Evolutionary conservation across 345 rosid genomes (phyloP).

Genomic region (Geranium rotundifolium): DNA sequence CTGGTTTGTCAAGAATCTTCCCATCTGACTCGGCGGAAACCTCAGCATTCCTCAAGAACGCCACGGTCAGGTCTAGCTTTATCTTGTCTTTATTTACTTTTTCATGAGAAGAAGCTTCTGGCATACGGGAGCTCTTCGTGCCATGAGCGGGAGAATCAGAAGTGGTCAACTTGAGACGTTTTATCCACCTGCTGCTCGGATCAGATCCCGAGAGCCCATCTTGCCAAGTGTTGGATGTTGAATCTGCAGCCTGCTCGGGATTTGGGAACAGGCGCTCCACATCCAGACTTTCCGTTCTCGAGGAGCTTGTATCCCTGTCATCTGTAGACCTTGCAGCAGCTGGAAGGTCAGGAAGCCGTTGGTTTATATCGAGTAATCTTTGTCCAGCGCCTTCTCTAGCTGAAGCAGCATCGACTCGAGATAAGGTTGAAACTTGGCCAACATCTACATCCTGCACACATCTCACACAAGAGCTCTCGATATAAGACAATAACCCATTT

Average conservation of each 20-base stretch:
- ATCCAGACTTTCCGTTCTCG: conserved; percentile 68
- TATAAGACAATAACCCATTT: no score
- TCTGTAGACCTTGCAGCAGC: conserved; percentile 21
- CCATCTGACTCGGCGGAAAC: conserved; percentile 16
- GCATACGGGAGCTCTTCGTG: conserved; percentile 31
- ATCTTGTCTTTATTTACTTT: conserved; percentile 23
- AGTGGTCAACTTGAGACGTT: conserved; percentile 50
- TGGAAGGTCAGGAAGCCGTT: conserved; percentile 29
- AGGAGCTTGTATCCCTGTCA: conserved; percentile 44
- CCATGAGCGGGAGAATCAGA: conserved; percentile 26
- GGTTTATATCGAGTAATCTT: conserved; percentile 36
- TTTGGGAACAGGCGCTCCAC: conserved; percentile 32
- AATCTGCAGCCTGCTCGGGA: conserved; percentile 22
- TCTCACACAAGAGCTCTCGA: no score
- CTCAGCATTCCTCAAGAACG: conserved; percentile 14
- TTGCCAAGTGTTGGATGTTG: conserved; percentile 25
- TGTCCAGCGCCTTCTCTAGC: conserved; percentile 14
- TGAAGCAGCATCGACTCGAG: conserved; percentile 16
- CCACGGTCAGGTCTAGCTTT: conserved; percentile 11
- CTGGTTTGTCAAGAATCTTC: conserved; percentile 24
- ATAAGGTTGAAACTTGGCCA: background rate
- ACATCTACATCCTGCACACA: background rate
- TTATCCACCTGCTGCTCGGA: conserved; percentile 62
- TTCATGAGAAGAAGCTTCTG: conserved; percentile 28
- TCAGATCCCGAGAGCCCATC: conserved; percentile 21